Evolutionary conservation across 2,329 filamentous ascomycete genomes (phyloP), one percentile per base, ranked within the genome.

Genomic region (Pseudogymnoascus sp.): DNA sequence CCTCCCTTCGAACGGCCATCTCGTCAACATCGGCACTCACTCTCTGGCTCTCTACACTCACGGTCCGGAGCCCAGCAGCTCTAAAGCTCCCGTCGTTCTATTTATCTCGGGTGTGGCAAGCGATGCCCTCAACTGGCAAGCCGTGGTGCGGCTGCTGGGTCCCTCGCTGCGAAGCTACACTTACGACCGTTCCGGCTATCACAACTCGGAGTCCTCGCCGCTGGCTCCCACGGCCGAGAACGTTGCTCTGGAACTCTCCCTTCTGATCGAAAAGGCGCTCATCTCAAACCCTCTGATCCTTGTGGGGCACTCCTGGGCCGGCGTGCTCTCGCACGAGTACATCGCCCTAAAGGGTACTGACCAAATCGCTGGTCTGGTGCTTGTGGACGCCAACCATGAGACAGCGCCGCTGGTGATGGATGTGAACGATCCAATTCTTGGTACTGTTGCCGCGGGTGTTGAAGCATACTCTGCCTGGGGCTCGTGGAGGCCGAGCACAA

Each of bases 321-420:
- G 65, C 2, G 55, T 67, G 8, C 59, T 65, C 11, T 37, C 9
- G 8, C 63, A 61, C 2, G 63, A 68, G 55, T 68, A 67, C 31
- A 45, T 68, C 7, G 31, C 16, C 7, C 40, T 60, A 7, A 35
- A 43, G 8, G 31, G n/a, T 6, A 23, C 60, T 16, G 14, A 62
- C 14, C 40, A 67, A 14, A 52, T 69, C 12, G 63, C 52, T 6
- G 68, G 67, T 11, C 18, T 63, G 38, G 67, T 69, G 14, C 65
- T 69, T 35, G 64, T 68, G 5, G 68, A 69, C 33, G 63, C 62
- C 3, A 66, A 67, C 61, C 49, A 64, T 8, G 64, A 64, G 64
- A 67, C 59, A 1, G 41, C 66, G 1, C 62, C 63, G 14, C 55
- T 65, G 35, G 65, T 67, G 5, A 8, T 69, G 61, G 55, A 67